Base-by-base conservation (phyloP, 1,284 basidiomycete genomes). In the Trichosporon asahii region DNA sequence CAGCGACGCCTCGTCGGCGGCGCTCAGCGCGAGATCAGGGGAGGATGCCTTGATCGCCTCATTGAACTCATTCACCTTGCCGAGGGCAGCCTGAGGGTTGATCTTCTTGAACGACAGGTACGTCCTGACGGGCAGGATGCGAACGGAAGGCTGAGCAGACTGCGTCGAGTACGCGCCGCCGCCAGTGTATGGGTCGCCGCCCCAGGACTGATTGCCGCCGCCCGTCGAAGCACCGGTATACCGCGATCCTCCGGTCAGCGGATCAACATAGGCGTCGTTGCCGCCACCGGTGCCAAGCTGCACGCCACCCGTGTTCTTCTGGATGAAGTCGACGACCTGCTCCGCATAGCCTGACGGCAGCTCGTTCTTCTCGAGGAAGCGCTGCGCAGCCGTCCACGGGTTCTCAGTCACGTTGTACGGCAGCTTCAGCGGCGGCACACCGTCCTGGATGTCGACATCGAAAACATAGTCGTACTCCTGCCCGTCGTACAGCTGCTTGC, bases 391-490 rank as follows among this genome's bases (percentile, higher is more conserved):
- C 37, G 85, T 82, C 84, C 91, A 98, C 0, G 96, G 91, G 81
- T 98, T 98, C 75, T 99, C 96, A 95, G 88, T 88, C 14, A 88
- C 89, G 79, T 98, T 98, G 84, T 93, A 99, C 0, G 96, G 95
- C 35, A 99, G 87, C 80, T 98, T 98, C 73, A 99, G 86, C 6
- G 95, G 91, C 6, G 96, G 95, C 25, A 89, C 89, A 7, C 94
- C 96, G 74, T 98, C 96, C 74, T 93, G 88, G 31, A 98, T 91
- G 78, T 98, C 96, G 21, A 99, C 95, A 78, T 98, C 95, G 78
- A 99, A 99, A 8, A 99, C 96, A 78, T 98, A 96, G 84, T 99
- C 97, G 79, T 95, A 99, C 84, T 98, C 96, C 80, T 91, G 90
- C 33, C 97, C 97, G 75, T 93, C 84, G 80, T 92, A 91, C 5